These are phyloP conservation scores for Aegilops bicornis DNA, from an alignment of 176 grass and related monocot genomes.

Conservation along the genomic window DNA sequence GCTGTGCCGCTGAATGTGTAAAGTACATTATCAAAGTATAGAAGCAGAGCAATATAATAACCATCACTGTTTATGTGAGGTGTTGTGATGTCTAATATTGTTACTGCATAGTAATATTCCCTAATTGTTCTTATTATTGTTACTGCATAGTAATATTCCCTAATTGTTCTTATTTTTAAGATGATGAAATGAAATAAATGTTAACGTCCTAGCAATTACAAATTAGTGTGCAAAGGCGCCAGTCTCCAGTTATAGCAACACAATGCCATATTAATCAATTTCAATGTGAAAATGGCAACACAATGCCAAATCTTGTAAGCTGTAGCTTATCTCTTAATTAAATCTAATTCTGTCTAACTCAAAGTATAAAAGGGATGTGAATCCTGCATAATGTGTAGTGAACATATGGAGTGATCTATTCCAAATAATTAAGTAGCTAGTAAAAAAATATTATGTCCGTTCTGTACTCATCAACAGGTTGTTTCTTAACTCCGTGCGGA, in stretches of 20 bases:
- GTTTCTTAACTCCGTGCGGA: slow-evolving; percentile 54
- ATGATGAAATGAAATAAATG: not conserved
- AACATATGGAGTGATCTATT: not conserved
- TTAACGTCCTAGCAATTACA: not conserved
- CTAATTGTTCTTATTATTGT: not conserved
- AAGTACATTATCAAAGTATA: not conserved
- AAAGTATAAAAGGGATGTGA: not conserved
- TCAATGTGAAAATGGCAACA: not conserved
- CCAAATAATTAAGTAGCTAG: not conserved
- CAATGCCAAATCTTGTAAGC: not conserved
- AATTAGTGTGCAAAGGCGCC: not conserved
- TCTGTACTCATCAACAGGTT: slow-evolving; percentile 17
- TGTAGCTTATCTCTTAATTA: not conserved
- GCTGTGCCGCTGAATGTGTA: not conserved
- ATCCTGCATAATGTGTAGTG: not conserved
- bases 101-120: not conserved
- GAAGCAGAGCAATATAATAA: not conserved
- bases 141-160: not conserved
- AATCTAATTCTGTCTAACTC: not conserved
- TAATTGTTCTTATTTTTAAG: not conserved
- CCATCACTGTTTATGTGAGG: not conserved
- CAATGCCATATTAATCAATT: too few species aligned
- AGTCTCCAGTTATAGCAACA: not conserved
- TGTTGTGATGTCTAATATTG: not conserved
- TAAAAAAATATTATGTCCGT: not conserved